Conservation (phyloP, 768 basidiomycete species). For the Tylopilus rubrobrunneus region DNA sequence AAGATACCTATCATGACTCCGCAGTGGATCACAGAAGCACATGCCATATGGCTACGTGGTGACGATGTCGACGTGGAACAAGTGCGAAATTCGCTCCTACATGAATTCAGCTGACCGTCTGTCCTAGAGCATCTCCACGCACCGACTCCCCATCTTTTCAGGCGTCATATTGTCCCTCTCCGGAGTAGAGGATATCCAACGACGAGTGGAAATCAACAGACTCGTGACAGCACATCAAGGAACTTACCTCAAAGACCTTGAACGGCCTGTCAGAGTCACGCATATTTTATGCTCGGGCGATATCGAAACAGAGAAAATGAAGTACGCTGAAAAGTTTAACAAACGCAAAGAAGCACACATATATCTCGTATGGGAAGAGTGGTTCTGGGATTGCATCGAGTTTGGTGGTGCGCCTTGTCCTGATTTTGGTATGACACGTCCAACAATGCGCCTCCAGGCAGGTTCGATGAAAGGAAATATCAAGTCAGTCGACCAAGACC, state of each 20-base stretch:
- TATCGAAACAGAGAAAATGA: conserved; percentile 70
- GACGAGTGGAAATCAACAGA: conserved; percentile 61
- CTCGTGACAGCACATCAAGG: conserved; percentile 61
- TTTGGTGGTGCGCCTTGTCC: conserved; percentile 50
- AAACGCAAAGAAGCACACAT: conserved; percentile 67
- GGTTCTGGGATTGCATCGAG: conserved; percentile 91
- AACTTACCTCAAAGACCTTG: conserved; percentile 66
- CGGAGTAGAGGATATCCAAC: conserved; percentile 60
- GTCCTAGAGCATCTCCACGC: conserved; percentile 49
- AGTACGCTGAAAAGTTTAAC: conserved; percentile 74
- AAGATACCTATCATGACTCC: conserved; percentile 76
- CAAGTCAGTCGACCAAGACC: conserved; percentile 58
- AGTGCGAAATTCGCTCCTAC: conserved; percentile 36
- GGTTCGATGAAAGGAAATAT: conserved; percentile 63
- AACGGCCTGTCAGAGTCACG: conserved; percentile 75
- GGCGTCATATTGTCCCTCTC: conserved; percentile 70
- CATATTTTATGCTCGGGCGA: conserved; percentile 78
- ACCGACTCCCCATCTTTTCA: conserved; percentile 73
- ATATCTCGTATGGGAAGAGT: conserved; percentile 87
- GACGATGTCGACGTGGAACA: conserved; percentile 69
- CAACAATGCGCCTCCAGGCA: conserved; percentile 30
- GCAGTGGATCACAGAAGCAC: conserved; percentile 71
- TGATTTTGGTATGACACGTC: neutral
- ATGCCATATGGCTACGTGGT: conserved; percentile 73
- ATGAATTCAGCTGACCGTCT: neutral